A percentile compares a stretch with the other conserved stretches of the same genome.
Evolutionary conservation across 257 asterid genomes (phyloP).

Genomic region (Solanum pimpinellifolium): DNA sequence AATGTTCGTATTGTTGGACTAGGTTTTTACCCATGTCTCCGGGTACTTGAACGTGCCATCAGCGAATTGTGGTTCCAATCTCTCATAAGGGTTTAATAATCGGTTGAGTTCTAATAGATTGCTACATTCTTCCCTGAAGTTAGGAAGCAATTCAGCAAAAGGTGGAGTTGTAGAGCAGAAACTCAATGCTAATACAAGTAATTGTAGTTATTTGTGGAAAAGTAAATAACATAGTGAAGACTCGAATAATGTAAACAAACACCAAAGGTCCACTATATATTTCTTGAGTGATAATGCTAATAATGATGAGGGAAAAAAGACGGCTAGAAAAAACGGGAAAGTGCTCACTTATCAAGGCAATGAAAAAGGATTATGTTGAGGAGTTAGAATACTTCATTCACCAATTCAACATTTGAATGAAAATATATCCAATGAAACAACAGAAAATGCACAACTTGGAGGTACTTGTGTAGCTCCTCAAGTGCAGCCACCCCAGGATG

Average conservation of each 20-base stretch:
- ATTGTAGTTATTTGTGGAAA: slow-evolving; percentile 21
- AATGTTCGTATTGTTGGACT: slow-evolving; percentile 25
- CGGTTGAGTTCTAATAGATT: slow-evolving; percentile 19
- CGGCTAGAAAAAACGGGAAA: no score
- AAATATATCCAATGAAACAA: no score
- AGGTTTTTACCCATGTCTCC: slow-evolving; percentile 28
- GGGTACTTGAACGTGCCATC: slow-evolving; percentile 46
- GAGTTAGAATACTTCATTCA: no score
- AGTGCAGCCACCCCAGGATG: no score
- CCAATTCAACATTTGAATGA: no score
- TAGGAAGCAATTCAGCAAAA: slow-evolving; percentile 15
- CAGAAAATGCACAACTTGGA: no score
- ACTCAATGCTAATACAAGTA: slow-evolving; percentile 9
- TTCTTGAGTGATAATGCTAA: slow-evolving; percentile 11
- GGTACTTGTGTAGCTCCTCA: no score
- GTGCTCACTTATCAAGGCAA: no score
- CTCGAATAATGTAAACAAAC: slow-evolving; percentile 15
- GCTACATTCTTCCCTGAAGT: slow-evolving; percentile 32
- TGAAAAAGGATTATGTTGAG: no score
- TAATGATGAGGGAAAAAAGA: slow-evolving; percentile 40
- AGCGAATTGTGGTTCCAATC: slow-evolving; percentile 22
- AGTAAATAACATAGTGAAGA: slow-evolving; percentile 40
- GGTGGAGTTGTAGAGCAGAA: slow-evolving; percentile 39
- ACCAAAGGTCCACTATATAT: slow-evolving; percentile 20
- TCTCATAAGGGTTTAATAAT: background rate